phyloP scores from a whole-genome alignment of 805 yeast genomes.

The Monosporozyma siamensis region DNA sequence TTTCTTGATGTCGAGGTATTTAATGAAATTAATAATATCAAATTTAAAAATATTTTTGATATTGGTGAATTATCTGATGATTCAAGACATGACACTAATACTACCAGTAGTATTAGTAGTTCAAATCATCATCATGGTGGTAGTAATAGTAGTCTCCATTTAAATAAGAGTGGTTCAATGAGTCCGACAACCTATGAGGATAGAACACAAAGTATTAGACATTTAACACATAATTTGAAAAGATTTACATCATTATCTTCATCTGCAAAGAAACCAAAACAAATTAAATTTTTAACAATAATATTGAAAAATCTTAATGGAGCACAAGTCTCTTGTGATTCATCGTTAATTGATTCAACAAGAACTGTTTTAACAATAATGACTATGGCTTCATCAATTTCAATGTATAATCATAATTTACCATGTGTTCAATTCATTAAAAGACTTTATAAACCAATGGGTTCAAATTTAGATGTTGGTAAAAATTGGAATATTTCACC shows the following conservation, averaged over 20 bases:
- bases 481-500: slow-evolving; percentile 11
- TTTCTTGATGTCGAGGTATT: slow-evolving; percentile 15
- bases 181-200: slow-evolving; percentile 3
- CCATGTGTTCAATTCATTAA: slow-evolving; percentile 10
- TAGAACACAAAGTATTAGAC: slow-evolving; percentile 13
- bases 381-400: slow-evolving; percentile 11
- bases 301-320: slow-evolving; percentile 16
- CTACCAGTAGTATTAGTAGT: background rate
- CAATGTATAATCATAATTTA: slow-evolving; percentile 5
- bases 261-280: slow-evolving; percentile 4
- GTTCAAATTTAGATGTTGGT: slow-evolving; percentile 13
- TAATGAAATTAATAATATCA: slow-evolving; percentile 11
- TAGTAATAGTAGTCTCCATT: background rate
- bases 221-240: slow-evolving; percentile 21
- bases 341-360: slow-evolving; percentile 13
- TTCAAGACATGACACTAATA: background rate
- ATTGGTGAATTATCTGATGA: background rate
- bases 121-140: background rate
- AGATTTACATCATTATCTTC: slow-evolving; percentile 15
- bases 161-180: background rate
- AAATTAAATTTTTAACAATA: slow-evolving; percentile 12
- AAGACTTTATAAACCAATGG: slow-evolving; percentile 7
- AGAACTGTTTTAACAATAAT: slow-evolving; percentile 9
- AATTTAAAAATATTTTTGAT: slow-evolving; percentile 10
- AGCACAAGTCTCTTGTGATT: slow-evolving; percentile 11